phyloP scores from a whole-genome alignment of 2,329 filamentous ascomycete genomes.

The Cercospora beticola region DNA sequence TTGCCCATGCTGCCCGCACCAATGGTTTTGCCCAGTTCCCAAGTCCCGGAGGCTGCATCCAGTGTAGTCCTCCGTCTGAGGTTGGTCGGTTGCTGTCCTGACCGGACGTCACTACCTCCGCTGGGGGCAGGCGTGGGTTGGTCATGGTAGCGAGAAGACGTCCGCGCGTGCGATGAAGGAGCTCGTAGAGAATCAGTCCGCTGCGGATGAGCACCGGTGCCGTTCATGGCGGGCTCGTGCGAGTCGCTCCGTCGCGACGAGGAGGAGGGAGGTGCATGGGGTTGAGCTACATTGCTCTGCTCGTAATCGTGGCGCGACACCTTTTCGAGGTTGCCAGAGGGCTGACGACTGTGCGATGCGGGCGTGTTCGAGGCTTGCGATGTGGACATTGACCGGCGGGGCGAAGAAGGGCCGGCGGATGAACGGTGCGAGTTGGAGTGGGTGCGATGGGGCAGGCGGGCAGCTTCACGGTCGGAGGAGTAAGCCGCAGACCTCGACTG shows the following conservation, averaged over 20 bases:
- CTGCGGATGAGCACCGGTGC: constrained; percentile 41
- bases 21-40: constrained; percentile 94
- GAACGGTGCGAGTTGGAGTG: constrained; percentile 37
- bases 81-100: constrained; percentile 32
- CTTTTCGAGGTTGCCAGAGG: constrained; percentile 52
- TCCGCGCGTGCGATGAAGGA: constrained; percentile 38
- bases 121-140: constrained; percentile 34
- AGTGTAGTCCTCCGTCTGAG: constrained; percentile 72
- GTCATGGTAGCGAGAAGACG: constrained; percentile 48
- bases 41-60: constrained; percentile 79
- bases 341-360: constrained; percentile 36
- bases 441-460: constrained; percentile 44
- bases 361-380: constrained; percentile 32
- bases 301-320: constrained; percentile 71
- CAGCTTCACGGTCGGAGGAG: constrained; percentile 42
- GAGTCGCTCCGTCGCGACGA: constrained; percentile 63
- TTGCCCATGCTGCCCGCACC: constrained; percentile 98
- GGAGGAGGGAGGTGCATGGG: constrained; percentile 37
- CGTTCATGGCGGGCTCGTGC: constrained; percentile 37
- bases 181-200: constrained; percentile 55
- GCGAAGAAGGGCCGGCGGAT: constrained; percentile 31
- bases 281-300: constrained; percentile 62
- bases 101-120: constrained; percentile 13
- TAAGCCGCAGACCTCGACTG: constrained; percentile 36
- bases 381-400: constrained; percentile 40